Evolutionary conservation across 2,329 filamentous ascomycete genomes (phyloP), one percentile per base, ranked within the genome.

Genomic region (Cylindrodendrum hubeiense): DNA sequence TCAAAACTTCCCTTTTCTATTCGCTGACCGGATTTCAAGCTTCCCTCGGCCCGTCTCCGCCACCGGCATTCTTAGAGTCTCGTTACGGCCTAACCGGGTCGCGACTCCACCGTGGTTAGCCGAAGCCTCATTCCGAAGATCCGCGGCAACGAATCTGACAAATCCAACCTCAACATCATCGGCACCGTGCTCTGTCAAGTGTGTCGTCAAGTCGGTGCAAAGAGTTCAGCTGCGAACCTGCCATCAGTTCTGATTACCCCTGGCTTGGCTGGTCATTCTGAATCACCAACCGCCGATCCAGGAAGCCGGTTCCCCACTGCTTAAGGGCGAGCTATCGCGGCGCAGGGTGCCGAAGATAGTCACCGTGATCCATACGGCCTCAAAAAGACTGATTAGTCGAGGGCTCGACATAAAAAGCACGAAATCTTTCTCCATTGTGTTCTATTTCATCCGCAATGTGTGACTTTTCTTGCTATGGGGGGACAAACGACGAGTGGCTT

Each of bases 401-500:
- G n/a, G n/a, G n/a, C n/a, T n/a, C n/a, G n/a, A n/a, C n/a, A 17
- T 8, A 43, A 37, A 5, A 37, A 10, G 13, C 17, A 10, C 34
- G 34, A 37, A 2, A 2, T 37, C 34, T 2, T n/a, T 22, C 39
- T 1, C n/a, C 5, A 39, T 39, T 39, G 15, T 24, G n/a, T 15
- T n/a, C n/a, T n/a, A n/a, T n/a, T n/a, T n/a, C 5, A 22, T 4
- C 10, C 26, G 22, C 13, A 28, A 74, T 74, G 72, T 71, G 66
- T 21, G 73, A 75, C 37, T 74, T 73, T n/a, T 78, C 82, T 0
- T 60, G 74, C 61, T 85, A 84, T 61, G 80, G 79, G 22, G 75
- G 74, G 2, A 76, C 79, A 6, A 82, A 79, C 60, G 73, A 78
- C 3, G 83, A 84, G 71, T 86, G 84, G 84, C 65, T 80, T 3